Conservation (phyloP, 2,329 filamentous ascomycete species). For the Nothophaeocryptopus gaeumannii region DNA sequence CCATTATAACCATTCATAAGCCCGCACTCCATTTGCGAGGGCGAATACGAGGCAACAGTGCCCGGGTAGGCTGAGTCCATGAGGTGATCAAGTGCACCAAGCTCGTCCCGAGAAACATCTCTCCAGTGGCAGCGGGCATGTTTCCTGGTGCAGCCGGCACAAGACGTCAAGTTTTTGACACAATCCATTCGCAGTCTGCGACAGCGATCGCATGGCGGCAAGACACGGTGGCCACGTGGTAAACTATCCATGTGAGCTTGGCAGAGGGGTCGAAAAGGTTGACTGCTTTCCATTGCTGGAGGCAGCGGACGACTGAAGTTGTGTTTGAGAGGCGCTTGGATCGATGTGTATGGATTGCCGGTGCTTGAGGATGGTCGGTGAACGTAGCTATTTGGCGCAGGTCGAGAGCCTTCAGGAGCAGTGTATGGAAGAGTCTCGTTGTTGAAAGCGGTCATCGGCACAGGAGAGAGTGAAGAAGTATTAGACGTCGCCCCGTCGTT, state of each 20-base stretch:
- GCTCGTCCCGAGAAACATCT: slow-evolving; percentile 71
- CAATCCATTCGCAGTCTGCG: slow-evolving; percentile 76
- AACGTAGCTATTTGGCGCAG: slow-evolving; percentile 3
- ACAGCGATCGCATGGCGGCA: slow-evolving; percentile 83
- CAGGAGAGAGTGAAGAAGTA: slow-evolving; percentile 34
- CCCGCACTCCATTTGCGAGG: slow-evolving; percentile 6
- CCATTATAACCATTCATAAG: slow-evolving; percentile 26
- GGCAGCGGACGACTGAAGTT: slow-evolving; percentile 39
- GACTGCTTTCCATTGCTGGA: slow-evolving; percentile 35
- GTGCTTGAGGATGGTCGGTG: slow-evolving; percentile 30
- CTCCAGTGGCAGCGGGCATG: slow-evolving; percentile 87
- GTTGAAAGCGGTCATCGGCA: slow-evolving; percentile 22
- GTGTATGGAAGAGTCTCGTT: slow-evolving; percentile 27
- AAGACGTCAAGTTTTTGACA: slow-evolving; percentile 81
- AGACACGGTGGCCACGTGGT: slow-evolving; percentile 68
- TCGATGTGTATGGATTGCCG: slow-evolving; percentile 16
- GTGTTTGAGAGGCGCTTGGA: slow-evolving; percentile 31
- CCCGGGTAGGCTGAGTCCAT: slow-evolving; percentile 25
- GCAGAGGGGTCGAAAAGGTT: slow-evolving; percentile 37
- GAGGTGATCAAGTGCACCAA: slow-evolving; percentile 33
- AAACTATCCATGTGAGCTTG: slow-evolving; percentile 69
- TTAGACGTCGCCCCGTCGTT: slow-evolving; percentile 22
- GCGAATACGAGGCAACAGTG: slow-evolving; percentile 1
- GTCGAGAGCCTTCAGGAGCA: slow-evolving; percentile 14
- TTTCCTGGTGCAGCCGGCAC: slow-evolving; percentile 83